Evolutionary conservation across 148 eudicot species (phyloP), one percentile per base, ranked within the genome.

Genomic region (Drosera capensis): DNA sequence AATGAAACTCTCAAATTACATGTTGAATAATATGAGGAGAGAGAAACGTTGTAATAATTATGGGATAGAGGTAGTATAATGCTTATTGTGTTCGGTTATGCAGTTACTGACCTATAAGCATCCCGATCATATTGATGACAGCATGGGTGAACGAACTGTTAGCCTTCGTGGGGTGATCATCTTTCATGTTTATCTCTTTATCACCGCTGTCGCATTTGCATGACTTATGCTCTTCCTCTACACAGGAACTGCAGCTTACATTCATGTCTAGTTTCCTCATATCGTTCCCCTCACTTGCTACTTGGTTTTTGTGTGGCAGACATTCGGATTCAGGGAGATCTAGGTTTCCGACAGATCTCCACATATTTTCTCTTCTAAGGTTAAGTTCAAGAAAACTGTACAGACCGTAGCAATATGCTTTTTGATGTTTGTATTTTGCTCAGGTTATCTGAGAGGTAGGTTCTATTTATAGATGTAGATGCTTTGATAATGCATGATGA

Each of bases 121-220:
- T 83, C 48, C 83, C 94, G 16, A 38, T 56, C 94, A 83, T 83
- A 66, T 83, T 83, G 70, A 73, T 59, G 54, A 83, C 87, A n/a
- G 80, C 62, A 47, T 71, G 76, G 51, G 56, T 48, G 39, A 83
- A 73, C 30, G 87, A 79, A 50, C 77, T 67, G 8, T 59, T 69
- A 45, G 64, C 66, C 45, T 70, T 57, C 41, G 15, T 21, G 1
- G 50, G 57, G 1, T 45, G 46, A 16, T 64, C 45, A 35, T 0
- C 55, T 16, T 56, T 34, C 14, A 35, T 3, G 20, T 30, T 43
- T 40, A 30, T 38, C 17, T 48, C 42, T 51, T 66, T 38, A 52
- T 31, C 46, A 8, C 11, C 23, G 41, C 46, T 43, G 29, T 60
- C 45, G 39, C 79, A 73, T 38, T 65, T 53, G 20, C 61, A 29